Percentiles rank a stretch among this genome's conserved stretches.
These are phyloP conservation scores for Solanum microdontum DNA, from an alignment of 257 asterid genomes.

Conservation along the genomic window DNA sequence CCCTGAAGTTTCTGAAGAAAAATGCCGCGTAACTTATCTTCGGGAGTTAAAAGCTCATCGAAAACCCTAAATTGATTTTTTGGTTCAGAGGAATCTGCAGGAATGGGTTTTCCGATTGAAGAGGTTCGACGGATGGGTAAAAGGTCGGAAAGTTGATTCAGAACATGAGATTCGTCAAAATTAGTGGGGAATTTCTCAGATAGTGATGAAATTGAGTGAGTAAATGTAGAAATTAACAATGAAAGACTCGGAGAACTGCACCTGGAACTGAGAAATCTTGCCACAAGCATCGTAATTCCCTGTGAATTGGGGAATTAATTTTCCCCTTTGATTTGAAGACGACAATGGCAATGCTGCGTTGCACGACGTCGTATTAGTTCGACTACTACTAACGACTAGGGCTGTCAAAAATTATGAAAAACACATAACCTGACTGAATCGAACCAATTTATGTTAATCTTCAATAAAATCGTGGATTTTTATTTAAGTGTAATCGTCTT, in stretches of 20 bases:
- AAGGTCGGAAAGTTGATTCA: slow-evolving; percentile 51
- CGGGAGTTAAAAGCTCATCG: slow-evolving; percentile 62
- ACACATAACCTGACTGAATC: too few species aligned
- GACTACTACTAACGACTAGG: neutral
- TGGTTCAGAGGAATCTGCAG: neutral
- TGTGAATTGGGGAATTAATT: neutral
- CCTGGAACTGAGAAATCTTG: neutral
- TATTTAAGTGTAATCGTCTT: too few species aligned
- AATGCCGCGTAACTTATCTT: slow-evolving; percentile 73
- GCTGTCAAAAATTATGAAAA: too few species aligned
- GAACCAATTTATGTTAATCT: too few species aligned
- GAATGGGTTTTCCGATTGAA: slow-evolving; percentile 10
- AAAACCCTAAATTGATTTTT: slow-evolving; percentile 2
- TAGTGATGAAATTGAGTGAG: neutral
- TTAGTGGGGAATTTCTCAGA: neutral
- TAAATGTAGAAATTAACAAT: neutral
- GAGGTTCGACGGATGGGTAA: slow-evolving; percentile 24
- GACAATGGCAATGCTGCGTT: neutral
- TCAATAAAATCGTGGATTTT: too few species aligned
- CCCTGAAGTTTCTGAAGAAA: slow-evolving; percentile 58
- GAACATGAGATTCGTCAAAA: slow-evolving; percentile 38
- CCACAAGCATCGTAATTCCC: neutral
- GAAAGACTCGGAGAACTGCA: neutral
- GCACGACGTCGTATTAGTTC: neutral
- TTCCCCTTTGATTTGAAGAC: neutral